These are phyloP conservation scores for Linnemannia exigua DNA, from an alignment of 192 early-diverging fungal genomes.

Conservation along the genomic window DNA sequence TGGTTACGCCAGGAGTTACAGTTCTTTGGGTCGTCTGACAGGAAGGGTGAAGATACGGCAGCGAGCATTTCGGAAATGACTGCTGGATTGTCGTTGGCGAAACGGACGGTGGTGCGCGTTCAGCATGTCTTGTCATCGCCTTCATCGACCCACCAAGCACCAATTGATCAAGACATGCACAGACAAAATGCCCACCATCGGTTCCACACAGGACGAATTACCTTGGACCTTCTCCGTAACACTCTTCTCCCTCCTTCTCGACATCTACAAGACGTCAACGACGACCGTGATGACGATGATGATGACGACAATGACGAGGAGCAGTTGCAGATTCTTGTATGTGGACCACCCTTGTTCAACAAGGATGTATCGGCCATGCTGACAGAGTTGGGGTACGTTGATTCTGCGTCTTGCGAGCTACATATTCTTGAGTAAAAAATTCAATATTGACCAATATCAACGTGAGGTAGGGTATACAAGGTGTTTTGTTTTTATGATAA, in stretches of 20 bases:
- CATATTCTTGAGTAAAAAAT: slow-evolving; percentile 37
- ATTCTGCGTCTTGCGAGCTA: slow-evolving; percentile 16
- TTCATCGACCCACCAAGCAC: neutral
- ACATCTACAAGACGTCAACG: neutral
- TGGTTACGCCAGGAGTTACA: slow-evolving; percentile 46
- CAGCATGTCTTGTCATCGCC: slow-evolving; percentile 36
- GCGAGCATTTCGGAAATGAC: neutral
- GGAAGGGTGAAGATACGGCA: neutral
- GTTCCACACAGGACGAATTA: slow-evolving; percentile 27
- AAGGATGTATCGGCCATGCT: slow-evolving; percentile 38
- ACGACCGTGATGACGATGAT: neutral
- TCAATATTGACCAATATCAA: neutral
- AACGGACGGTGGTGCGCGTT: slow-evolving; percentile 20
- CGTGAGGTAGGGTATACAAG: no score
- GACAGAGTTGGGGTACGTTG: slow-evolving; percentile 8
- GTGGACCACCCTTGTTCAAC: slow-evolving; percentile 49
- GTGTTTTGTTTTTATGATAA: neutral
- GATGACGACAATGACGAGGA: neutral
- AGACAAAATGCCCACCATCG: neutral
- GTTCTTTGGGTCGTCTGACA: neutral
- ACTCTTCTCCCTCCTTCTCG: neutral
- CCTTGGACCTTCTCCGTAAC: slow-evolving; percentile 11
- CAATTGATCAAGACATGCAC: neutral
- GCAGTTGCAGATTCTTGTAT: slow-evolving; percentile 25
- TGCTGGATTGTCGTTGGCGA: neutral